phyloP scores from a whole-genome alignment of 2,329 filamentous ascomycete species.

The Cercospora sojina region DNA sequence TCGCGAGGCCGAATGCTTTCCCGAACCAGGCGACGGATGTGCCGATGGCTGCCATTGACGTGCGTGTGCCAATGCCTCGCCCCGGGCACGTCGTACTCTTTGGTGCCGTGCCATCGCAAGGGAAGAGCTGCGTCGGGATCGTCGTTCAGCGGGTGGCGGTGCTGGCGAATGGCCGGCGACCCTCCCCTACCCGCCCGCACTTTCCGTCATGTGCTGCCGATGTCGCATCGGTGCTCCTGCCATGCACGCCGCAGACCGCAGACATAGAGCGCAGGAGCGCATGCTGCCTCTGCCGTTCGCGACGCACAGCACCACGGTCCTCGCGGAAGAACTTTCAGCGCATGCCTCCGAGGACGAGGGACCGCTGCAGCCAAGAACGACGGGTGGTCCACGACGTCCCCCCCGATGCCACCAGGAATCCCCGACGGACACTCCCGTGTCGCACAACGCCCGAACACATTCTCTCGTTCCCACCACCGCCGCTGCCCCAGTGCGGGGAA shows the following conservation, averaged over 20 bases:
- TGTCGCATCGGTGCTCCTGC: neutral
- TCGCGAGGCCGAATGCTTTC: slow-evolving; percentile 36
- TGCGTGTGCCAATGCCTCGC: slow-evolving; percentile 6
- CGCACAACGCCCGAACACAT: neutral
- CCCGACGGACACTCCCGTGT: neutral
- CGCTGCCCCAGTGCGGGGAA: slow-evolving; percentile 9
- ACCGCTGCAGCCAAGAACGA: slow-evolving; percentile 1
- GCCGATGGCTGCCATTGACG: slow-evolving; percentile 27
- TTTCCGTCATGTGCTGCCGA: slow-evolving; percentile 9
- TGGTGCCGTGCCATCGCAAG: neutral
- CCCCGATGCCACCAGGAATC: neutral
- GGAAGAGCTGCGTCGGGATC: slow-evolving; percentile 5
- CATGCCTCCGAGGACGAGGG: neutral
- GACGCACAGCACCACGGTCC: neutral
- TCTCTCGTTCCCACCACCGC: neutral
- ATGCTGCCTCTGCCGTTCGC: neutral
- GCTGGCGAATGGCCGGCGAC: neutral
- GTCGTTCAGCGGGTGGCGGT: slow-evolving; percentile 1
- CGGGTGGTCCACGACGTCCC: neutral
- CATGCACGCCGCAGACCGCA: neutral
- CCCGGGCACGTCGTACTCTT: no score
- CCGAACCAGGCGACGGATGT: slow-evolving; percentile 35
- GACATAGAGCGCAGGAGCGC: neutral
- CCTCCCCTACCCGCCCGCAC: no score
- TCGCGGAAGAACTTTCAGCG: neutral